Percentiles rank a stretch among this genome's conserved stretches.
phyloP scores from a whole-genome alignment of 73 alveolate genomes.

The Paramecium octaurelia region DNA sequence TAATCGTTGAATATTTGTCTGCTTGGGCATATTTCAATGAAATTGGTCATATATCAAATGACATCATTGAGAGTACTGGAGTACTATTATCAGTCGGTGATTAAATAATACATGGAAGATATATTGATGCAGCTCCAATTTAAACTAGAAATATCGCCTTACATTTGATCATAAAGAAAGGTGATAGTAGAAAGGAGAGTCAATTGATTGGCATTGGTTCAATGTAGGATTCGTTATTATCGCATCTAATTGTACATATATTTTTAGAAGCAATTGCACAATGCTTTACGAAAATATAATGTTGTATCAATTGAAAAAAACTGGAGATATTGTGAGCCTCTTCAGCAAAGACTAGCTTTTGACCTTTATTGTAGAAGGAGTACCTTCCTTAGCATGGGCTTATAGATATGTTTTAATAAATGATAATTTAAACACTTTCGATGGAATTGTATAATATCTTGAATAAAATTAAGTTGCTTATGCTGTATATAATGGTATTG shows the following conservation, averaged over 20 bases:
- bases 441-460: neutral
- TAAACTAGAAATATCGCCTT: neutral
- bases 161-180: neutral
- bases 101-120: constrained; percentile 15
- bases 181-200: neutral
- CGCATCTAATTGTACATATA: too few relatives aligned
- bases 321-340: neutral
- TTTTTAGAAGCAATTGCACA: too few relatives aligned
- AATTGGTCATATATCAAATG: neutral
- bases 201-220: constrained; percentile 34
- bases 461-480: neutral
- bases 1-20: constrained; percentile 16
- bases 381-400: neutral
- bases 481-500: neutral
- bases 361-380: neutral
- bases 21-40: constrained; percentile 42
- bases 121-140: neutral
- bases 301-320: neutral
- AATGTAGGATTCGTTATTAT: neutral
- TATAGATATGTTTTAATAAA: neutral
- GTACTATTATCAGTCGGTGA: neutral
- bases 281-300: neutral
- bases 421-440: neutral
- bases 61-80: neutral
- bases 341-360: neutral